These are phyloP conservation scores for Backusella liffmaniae DNA, from an alignment of 192 early-diverging fungal species.

Conservation along the genomic window DNA sequence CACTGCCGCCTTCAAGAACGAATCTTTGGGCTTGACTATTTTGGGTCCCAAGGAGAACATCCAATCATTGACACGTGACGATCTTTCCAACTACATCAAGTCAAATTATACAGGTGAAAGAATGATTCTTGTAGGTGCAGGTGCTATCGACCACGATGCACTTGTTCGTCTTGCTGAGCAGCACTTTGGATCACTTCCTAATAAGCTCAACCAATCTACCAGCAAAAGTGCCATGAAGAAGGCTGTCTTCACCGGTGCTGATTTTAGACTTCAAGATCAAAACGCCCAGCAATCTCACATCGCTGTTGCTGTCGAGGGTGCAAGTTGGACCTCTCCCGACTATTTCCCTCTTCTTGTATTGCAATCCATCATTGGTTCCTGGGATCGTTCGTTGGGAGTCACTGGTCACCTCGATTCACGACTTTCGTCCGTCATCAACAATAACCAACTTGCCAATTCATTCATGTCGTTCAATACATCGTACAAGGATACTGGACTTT, in stretches of 20 bases:
- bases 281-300: conserved; percentile 91
- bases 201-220: not conserved
- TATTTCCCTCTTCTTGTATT: conserved; percentile 95
- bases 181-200: conserved; percentile 83
- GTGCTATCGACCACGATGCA: conserved; percentile 91
- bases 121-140: conserved; percentile 94
- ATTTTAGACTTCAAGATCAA: conserved; percentile 73
- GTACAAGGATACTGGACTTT: conserved; percentile 96
- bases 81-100: conserved; percentile 86
- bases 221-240: conserved; percentile 43
- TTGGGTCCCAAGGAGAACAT: conserved; percentile 95
- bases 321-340: conserved; percentile 91
- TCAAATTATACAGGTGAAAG: conserved; percentile 96
- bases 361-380: conserved; percentile 94
- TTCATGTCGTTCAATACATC: conserved; percentile 99
- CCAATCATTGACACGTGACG: conserved; percentile 79
- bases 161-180: conserved; percentile 90
- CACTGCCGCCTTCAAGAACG: conserved; percentile 90
- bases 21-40: conserved; percentile 88
- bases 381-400: conserved; percentile 93
- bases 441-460: conserved; percentile 90
- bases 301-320: conserved; percentile 96
- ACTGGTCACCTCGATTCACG: conserved; percentile 84
- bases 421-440: conserved; percentile 78
- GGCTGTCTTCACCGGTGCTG: conserved; percentile 88